Base-by-base conservation (phyloP, 306 rosid genomes). In the Cyamopsis tetragonoloba region DNA sequence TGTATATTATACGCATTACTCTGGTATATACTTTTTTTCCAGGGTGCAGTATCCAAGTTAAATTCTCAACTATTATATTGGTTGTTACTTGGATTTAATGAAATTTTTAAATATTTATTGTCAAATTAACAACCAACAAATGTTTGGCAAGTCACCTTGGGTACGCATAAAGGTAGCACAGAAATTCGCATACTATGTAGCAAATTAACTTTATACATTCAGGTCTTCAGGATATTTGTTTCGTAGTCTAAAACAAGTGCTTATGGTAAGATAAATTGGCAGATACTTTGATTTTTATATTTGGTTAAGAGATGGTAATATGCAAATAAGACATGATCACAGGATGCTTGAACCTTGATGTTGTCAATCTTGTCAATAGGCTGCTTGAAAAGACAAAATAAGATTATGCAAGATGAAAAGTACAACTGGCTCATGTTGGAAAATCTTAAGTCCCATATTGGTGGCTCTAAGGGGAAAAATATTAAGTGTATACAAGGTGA, bases 211-310 rank as follows among this genome's bases (percentile, higher is more conserved):
- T n/a, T 70, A 37, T 3, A 15, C 35, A 58, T 42, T 31, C 76
- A 70, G 42, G 32, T 30, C 53, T 42, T 31, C 76, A 70, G 42
- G 32, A 46, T 7, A 54, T 34, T 32, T 37, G 12, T 56, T 32
- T 18, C 5, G 70, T 34, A 51, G 37, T 44, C 3, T 48, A n/a
- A n/a, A n/a, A n/a, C n/a, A n/a, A n/a, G n/a, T n/a, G n/a, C n/a
- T 23, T 28, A 15, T 43, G 42, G 15, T 27, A 62, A 26, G 41
- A 15, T 62, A 24, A 4, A 14, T 14, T n/a, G 8, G 50, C 24
- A 2, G 7, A 7, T 7, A 1, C 23, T 41, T 41, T 13, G 2
- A 20, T 39, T 39, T 39, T 61, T 0, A 3, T n/a, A 20, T 34
- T 38, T 11, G 7, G 22, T 38, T 24, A 38, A 22, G 24, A 60